Evolutionary conservation across 257 asterid genomes (phyloP).

Genomic region (Penstemon newberryi): DNA sequence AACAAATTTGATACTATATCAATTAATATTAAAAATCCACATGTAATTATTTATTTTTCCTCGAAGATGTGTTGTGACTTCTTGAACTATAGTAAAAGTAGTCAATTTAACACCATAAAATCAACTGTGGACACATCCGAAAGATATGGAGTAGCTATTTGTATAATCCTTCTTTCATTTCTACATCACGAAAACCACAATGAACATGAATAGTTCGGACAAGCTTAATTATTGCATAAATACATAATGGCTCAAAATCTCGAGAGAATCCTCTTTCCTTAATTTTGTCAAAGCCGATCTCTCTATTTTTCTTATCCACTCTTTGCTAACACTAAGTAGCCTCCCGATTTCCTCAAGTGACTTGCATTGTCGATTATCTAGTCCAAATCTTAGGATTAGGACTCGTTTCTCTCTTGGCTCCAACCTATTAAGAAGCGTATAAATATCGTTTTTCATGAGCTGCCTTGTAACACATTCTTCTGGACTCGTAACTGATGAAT

Average conservation of each 20-base stretch:
- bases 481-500: conserved; percentile 55
- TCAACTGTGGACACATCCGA: no score
- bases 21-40: no score
- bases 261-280: conserved; percentile 44
- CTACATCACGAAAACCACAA: no score
- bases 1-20: no score
- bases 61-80: no score
- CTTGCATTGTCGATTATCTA: conserved; percentile 49
- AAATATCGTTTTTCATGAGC: conserved; percentile 45
- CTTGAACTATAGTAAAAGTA: no score
- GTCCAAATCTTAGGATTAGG: conserved; percentile 70
- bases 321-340: conserved; percentile 74
- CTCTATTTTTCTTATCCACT: conserved; percentile 85
- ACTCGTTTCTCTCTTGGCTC: conserved; percentile 70
- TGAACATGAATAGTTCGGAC: background rate
- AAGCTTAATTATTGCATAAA: conserved; percentile 23
- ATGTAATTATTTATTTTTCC: no score
- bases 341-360: conserved; percentile 83
- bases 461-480: conserved; percentile 56
- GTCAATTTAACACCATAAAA: no score
- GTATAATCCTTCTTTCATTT: no score
- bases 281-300: conserved; percentile 59
- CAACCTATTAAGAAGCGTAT: conserved; percentile 57
- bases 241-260: conserved; percentile 50
- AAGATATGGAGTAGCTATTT: no score